Evolutionary conservation across 2,329 filamentous ascomycete species (phyloP), one percentile per base, ranked within the genome.

Genomic region (Scytalidium sp.): DNA sequence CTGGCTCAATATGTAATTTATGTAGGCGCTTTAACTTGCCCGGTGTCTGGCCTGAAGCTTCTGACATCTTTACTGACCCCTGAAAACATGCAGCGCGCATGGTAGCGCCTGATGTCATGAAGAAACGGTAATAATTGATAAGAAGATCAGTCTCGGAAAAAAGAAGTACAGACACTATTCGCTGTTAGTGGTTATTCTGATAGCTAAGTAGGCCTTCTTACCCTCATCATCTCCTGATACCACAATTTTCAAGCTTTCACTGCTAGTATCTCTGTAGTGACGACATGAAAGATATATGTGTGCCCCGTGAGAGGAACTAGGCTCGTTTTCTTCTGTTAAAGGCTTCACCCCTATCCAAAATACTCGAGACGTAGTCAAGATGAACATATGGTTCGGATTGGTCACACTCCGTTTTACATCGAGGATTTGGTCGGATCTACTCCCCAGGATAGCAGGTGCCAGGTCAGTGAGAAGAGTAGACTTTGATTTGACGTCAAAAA

Each of bases 321-420:
- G 5, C 7, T 43, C 50, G 21, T 52, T 45, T 13, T 51, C 46
- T 17, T 47, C 47, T 17, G 58, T 56, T 13, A 54, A 53, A 6
- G 62, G 52, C 23, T 48, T 51, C 10, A 66, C 43, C 43, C 64
- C 51, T 8, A 67, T 44, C 61, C 62, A 66, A 43, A 65, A 62
- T 8, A 67, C 51, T 25, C 57, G 62, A 41, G 55, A 54, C 10
- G 54, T 61, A 11, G 64, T 88, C 41, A 88, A 67, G 9, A 88
- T 67, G 50, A 84, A 79, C 1, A 83, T 58, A n/a, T 80, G 74
- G 21, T 71, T 68, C 4, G 70, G 66, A 47, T 75, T 68, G 2
- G 64, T 59, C 1, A 75, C 73, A 50, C 78, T 79, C 8, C 65
- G 58, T 54, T 74, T 73, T 1, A 84, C 60, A 58, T 87, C 79